Percentiles rank a stretch among this genome's conserved stretches.
Evolutionary conservation across 176 grass and related monocot genomes (phyloP).

Genomic region (Carex kokanica): DNA sequence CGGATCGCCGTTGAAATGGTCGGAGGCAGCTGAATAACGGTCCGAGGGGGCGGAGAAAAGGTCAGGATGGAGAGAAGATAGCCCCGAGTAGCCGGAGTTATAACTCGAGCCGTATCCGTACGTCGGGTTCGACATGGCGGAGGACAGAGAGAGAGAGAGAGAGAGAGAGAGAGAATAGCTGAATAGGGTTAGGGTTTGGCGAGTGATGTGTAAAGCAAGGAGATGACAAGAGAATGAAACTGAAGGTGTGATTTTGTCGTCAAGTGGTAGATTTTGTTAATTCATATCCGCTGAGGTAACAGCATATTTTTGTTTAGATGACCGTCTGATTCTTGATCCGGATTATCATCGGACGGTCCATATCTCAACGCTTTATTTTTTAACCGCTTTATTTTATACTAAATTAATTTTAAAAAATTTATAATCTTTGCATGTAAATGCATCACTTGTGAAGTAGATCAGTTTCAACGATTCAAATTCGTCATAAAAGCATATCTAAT

Average conservation of each 20-base stretch:
- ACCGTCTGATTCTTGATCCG: no score
- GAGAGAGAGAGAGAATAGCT: no score
- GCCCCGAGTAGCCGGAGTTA: conserved; percentile 17
- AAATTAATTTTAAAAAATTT: no score
- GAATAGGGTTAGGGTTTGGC: conserved; percentile 32
- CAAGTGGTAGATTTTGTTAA: not conserved
- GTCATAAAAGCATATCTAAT: no score
- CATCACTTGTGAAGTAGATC: no score
- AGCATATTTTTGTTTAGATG: no score
- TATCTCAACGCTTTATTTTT: no score
- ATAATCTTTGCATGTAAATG: no score
- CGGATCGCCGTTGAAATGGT: conserved; percentile 32
- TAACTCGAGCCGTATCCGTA: conserved; percentile 42
- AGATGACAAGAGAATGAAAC: not conserved
- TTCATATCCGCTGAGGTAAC: no score
- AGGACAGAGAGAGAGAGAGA: not conserved
- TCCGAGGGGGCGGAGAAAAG: conserved; percentile 22
- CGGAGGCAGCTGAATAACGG: conserved; percentile 20
- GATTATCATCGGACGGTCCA: no score
- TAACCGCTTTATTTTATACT: no score
- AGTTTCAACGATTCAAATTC: no score
- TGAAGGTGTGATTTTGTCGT: not conserved
- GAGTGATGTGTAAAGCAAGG: not conserved
- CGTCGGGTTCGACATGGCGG: conserved; percentile 58
- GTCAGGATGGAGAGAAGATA: conserved; percentile 24